phyloP scores from a whole-genome alignment of 2,329 filamentous ascomycete genomes.

The Aspergillus aculeatus region DNA sequence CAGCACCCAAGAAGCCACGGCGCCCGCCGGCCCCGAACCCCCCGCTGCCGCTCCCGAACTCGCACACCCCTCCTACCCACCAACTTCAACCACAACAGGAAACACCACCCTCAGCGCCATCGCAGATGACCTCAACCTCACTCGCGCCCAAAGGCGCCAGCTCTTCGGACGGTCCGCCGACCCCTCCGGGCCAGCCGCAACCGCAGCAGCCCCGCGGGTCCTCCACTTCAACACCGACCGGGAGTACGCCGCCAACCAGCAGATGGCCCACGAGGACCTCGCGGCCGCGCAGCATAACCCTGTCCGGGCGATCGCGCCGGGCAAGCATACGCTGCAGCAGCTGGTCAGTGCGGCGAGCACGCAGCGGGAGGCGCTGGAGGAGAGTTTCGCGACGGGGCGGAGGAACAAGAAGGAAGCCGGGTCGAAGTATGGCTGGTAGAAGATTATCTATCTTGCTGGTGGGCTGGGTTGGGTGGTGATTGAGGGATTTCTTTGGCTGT shows the following conservation, averaged over 20 bases:
- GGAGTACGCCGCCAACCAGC: constrained; percentile 85
- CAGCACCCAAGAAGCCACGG: constrained; percentile 25
- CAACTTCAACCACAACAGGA: constrained; percentile 1
- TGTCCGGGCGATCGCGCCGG: constrained; percentile 76
- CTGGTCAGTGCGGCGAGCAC: constrained; percentile 78
- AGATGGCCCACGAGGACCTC: constrained; percentile 63
- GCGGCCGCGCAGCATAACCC: constrained; percentile 68
- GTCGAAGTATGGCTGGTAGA: constrained; percentile 76
- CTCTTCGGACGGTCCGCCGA: constrained; percentile 70
- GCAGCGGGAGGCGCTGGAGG: constrained; percentile 84
- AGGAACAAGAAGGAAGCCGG: constrained; percentile 79
- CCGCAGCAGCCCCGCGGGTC: constrained; percentile 56
- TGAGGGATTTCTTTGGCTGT: neutral
- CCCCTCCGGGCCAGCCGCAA: constrained; percentile 39
- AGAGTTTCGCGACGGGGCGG: constrained; percentile 81
- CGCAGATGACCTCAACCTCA: constrained; percentile 75
- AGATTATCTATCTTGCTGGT: neutral
- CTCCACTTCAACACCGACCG: constrained; percentile 85
- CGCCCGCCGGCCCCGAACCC: constrained; percentile 20
- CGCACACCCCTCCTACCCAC: neutral
- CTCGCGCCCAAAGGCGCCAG: constrained; percentile 72
- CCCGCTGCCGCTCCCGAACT: constrained; percentile 13
- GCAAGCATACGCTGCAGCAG: constrained; percentile 87
- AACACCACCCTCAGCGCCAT: constrained; percentile 46
- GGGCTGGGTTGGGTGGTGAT: neutral